Percentiles rank a stretch among this genome's conserved stretches.
Evolutionary conservation across 352 stramenopile species (phyloP).

Genomic region (Globisporangium echinulatum): DNA sequence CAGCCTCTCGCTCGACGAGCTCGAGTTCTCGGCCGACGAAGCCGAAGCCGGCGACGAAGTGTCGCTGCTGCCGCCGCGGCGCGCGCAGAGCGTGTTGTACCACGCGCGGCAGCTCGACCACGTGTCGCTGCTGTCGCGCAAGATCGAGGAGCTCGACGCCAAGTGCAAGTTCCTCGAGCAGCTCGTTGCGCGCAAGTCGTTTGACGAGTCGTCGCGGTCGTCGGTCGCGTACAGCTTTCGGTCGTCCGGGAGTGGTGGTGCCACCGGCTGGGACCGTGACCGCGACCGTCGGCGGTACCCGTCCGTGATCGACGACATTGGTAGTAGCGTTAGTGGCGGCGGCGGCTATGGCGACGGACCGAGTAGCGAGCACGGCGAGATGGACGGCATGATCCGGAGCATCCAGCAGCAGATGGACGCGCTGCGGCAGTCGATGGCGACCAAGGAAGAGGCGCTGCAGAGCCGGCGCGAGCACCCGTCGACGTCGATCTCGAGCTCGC

Average conservation of each 20-base stretch:
- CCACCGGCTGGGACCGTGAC: constrained; percentile 8
- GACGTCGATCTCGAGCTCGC: constrained; percentile 61
- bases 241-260: constrained; percentile 5
- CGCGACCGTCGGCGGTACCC: constrained; percentile 12
- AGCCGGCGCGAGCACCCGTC: constrained; percentile 42
- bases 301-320: constrained; percentile 11
- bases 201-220: constrained; percentile 24
- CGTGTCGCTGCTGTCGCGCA: constrained; percentile 50
- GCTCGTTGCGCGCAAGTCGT: constrained; percentile 47
- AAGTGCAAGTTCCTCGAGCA: constrained; percentile 81
- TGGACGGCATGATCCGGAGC: constrained; percentile 71
- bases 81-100: constrained; percentile 47
- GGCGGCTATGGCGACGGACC: constrained; percentile 3
- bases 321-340: background rate
- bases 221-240: constrained; percentile 8
- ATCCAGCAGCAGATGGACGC: constrained; percentile 83
- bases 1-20: constrained; percentile 42
- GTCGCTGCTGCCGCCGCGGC: constrained; percentile 35
- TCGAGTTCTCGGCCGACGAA: constrained; percentile 31
- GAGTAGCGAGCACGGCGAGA: constrained; percentile 21
- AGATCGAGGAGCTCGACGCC: constrained; percentile 72
- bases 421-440: constrained; percentile 62
- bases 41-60: constrained; percentile 37
- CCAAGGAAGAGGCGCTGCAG: constrained; percentile 48
- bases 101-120: constrained; percentile 43